These are phyloP conservation scores for Petasospora rhodanensis DNA, from an alignment of 1,139 yeast genomes.

Conservation along the genomic window DNA sequence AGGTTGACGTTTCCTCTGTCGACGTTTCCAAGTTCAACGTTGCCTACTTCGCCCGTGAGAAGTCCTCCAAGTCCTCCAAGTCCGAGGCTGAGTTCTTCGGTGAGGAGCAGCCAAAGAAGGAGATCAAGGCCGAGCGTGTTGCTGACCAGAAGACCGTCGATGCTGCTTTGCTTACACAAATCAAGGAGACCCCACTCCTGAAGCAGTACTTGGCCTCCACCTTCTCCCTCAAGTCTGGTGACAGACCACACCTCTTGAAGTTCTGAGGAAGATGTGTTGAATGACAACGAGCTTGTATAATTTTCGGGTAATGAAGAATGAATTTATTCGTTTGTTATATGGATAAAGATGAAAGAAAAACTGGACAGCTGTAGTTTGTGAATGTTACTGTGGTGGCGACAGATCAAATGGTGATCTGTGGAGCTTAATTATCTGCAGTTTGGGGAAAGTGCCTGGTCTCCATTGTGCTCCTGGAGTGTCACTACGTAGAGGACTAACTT, in stretches of 20 bases:
- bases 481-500: too few relatives aligned
- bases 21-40: slow-evolving; percentile 91
- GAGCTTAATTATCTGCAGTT: too few relatives aligned
- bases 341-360: slow-evolving; percentile 7
- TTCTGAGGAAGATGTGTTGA: slow-evolving; percentile 48
- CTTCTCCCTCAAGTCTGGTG: slow-evolving; percentile 98
- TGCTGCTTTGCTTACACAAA: slow-evolving; percentile 87
- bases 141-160: slow-evolving; percentile 98
- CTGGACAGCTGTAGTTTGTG: too few relatives aligned
- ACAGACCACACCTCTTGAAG: slow-evolving; percentile 98
- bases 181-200: slow-evolving; percentile 97
- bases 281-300: slow-evolving; percentile 16
- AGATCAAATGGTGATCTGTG: too few relatives aligned
- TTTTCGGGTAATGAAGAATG: slow-evolving; percentile 23
- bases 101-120: slow-evolving; percentile 68
- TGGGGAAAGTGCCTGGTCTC: too few relatives aligned
- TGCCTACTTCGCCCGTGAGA: slow-evolving; percentile 97
- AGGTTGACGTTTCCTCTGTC: slow-evolving; percentile 73
- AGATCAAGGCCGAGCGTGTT: slow-evolving; percentile 87
- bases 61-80: slow-evolving; percentile 69
- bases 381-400: too few relatives aligned
- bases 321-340: slow-evolving; percentile 18
- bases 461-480: too few relatives aligned
- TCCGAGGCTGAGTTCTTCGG: slow-evolving; percentile 97
- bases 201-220: slow-evolving; percentile 96